phyloP scores from a whole-genome alignment of 352 stramenopile genomes.

The Lagenidium sp. region DNA sequence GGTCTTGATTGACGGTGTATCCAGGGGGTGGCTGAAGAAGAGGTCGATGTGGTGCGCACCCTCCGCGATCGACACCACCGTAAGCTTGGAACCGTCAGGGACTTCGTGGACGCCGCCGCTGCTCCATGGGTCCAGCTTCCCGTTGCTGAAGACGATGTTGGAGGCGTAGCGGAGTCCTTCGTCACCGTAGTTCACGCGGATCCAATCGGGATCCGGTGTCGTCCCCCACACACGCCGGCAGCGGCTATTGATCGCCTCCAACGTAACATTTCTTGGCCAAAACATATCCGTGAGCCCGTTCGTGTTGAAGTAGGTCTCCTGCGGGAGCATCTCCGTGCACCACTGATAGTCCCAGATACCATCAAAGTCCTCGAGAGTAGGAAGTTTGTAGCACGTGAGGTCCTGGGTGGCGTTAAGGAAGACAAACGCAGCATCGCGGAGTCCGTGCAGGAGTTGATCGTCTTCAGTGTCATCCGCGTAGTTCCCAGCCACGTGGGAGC shows the following conservation, averaged over 20 bases:
- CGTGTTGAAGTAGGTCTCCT: constrained; percentile 84
- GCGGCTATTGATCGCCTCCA: constrained; percentile 40
- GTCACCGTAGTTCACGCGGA: constrained; percentile 72
- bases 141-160: constrained; percentile 96
- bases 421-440: constrained; percentile 68
- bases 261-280: constrained; percentile 62
- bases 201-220: constrained; percentile 64
- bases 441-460: constrained; percentile 28
- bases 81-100: constrained; percentile 41
- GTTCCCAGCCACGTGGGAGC: constrained; percentile 45
- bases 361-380: constrained; percentile 60
- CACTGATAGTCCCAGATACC: constrained; percentile 91
- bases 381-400: constrained; percentile 65
- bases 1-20: constrained; percentile 68
- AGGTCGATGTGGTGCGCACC: constrained; percentile 89
- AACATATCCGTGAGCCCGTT: constrained; percentile 91
- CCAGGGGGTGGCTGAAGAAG: constrained; percentile 86
- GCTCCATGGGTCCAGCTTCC: constrained; percentile 90
- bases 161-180: constrained; percentile 44
- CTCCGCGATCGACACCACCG: constrained; percentile 62
- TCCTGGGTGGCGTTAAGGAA: constrained; percentile 86
- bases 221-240: constrained; percentile 62
- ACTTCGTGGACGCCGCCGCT: constrained; percentile 73
- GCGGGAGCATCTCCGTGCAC: constrained; percentile 89
- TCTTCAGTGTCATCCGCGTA: constrained; percentile 24